These are phyloP conservation scores for Candida michaelii DNA, from an alignment of 805 yeast species.

Conservation along the genomic window DNA sequence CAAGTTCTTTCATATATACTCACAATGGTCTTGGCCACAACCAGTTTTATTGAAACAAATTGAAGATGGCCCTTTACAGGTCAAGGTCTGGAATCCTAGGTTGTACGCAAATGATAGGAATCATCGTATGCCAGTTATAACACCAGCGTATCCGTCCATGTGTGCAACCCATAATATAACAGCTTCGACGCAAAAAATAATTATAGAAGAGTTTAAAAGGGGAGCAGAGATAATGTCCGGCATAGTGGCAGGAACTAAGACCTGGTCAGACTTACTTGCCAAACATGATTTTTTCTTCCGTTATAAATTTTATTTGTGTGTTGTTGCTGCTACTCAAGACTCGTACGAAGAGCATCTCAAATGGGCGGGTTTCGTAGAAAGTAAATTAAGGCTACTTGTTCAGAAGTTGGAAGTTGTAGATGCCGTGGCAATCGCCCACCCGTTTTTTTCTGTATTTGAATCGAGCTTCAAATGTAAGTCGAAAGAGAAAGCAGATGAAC, in stretches of 20 bases:
- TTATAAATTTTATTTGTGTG: conserved; percentile 83
- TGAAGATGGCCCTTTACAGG: conserved; percentile 96
- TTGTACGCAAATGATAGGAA: conserved; percentile 84
- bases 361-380: conserved; percentile 93
- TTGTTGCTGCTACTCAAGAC: conserved; percentile 74
- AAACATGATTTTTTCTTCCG: conserved; percentile 80
- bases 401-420: conserved; percentile 76
- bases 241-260: conserved; percentile 58
- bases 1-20: conserved; percentile 80
- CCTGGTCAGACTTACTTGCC: conserved; percentile 74
- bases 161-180: conserved; percentile 98
- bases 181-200: conserved; percentile 80
- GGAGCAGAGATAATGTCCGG: conserved; percentile 72
- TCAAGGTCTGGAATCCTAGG: conserved; percentile 94
- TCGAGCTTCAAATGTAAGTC: no score
- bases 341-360: conserved; percentile 78
- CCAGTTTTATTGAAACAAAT: conserved; percentile 90
- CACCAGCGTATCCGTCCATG: conserved; percentile 98
- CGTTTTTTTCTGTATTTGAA: no score
- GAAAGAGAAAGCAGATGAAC: no score
- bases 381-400: conserved; percentile 77
- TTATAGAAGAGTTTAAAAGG: conserved; percentile 73
- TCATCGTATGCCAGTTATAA: conserved; percentile 96
- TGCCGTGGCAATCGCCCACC: conserved; percentile 84
- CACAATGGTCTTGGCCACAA: conserved; percentile 98